phyloP scores from a whole-genome alignment of 371 early-diverging fungal species.

The Rhizopus arrhizus region DNA sequence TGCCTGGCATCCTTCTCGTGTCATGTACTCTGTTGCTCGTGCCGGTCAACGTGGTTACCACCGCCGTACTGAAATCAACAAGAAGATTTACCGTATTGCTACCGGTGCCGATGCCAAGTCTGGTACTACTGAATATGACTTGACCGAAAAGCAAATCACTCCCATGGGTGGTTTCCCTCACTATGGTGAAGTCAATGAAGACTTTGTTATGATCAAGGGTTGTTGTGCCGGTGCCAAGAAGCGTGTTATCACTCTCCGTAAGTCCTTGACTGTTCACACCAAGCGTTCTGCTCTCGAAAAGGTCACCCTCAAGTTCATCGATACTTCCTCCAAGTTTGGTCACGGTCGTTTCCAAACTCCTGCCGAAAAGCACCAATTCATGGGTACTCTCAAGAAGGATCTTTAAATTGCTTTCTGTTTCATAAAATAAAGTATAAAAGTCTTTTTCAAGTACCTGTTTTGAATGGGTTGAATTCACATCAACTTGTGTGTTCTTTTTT shows the following conservation, averaged over 20 bases:
- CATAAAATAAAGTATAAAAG: background rate
- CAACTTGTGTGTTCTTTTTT: no score
- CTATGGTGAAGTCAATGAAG: slow-evolving; percentile 98
- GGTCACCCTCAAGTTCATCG: slow-evolving; percentile 97
- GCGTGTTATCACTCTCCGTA: slow-evolving; percentile 99
- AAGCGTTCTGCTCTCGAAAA: slow-evolving; percentile 96
- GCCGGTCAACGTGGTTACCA: slow-evolving; percentile 99
- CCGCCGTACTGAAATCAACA: slow-evolving; percentile 99
- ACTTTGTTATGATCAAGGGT: slow-evolving; percentile 99
- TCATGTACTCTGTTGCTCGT: slow-evolving; percentile 99
- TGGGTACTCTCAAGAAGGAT: slow-evolving; percentile 95
- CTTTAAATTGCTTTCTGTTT: slow-evolving; percentile 28
- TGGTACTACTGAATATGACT: slow-evolving; percentile 98
- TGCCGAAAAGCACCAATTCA: slow-evolving; percentile 97
- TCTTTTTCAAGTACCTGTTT: background rate
- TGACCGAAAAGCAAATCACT: slow-evolving; percentile 97
- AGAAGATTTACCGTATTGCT: slow-evolving; percentile 99
- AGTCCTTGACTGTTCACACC: slow-evolving; percentile 95
- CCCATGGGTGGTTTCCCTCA: slow-evolving; percentile 99
- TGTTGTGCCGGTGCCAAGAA: slow-evolving; percentile 97
- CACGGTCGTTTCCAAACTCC: slow-evolving; percentile 99
- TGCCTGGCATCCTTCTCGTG: slow-evolving; percentile 99
- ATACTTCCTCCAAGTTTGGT: slow-evolving; percentile 99
- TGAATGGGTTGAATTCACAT: no score
- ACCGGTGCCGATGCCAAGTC: slow-evolving; percentile 84